Percentiles rank a stretch among this genome's conserved stretches.
These are phyloP conservation scores for Eucalyptus sp. DNA, from an alignment of 345 rosid species.

Conservation along the genomic window DNA sequence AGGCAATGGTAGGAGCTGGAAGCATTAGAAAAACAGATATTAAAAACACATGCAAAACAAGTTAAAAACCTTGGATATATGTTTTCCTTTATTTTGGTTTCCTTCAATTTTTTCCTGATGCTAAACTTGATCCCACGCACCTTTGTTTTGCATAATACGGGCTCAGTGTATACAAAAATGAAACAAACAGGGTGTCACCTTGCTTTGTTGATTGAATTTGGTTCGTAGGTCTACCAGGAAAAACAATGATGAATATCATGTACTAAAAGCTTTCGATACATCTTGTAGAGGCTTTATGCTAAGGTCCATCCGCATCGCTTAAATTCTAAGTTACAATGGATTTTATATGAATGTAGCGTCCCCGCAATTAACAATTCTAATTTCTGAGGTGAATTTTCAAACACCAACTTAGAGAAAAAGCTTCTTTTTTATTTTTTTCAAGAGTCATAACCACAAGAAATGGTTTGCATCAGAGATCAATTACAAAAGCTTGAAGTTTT, in stretches of 20 bases:
- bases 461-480: not conserved
- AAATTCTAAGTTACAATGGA: not conserved
- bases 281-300: not conserved
- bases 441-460: not conserved
- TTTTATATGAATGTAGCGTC: not conserved
- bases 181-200: not conserved
- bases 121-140: not conserved
- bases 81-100: not conserved
- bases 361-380: not conserved
- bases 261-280: not conserved
- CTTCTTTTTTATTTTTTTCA: accelerated
- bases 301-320: not conserved
- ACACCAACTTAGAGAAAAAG: not conserved
- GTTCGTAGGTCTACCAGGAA: not conserved
- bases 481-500: not conserved
- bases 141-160: not conserved
- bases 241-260: not conserved
- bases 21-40: not conserved
- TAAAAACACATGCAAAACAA: not conserved
- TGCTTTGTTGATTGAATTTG: not conserved
- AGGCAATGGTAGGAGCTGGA: not conserved
- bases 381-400: not conserved
- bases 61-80: not conserved
- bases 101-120: not conserved
- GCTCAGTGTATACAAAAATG: too few species aligned